A percentile compares a stretch with the other conserved stretches of the same genome.
These are phyloP conservation scores for Collybia sordida DNA, from an alignment of 768 basidiomycete genomes.

Conservation along the genomic window DNA sequence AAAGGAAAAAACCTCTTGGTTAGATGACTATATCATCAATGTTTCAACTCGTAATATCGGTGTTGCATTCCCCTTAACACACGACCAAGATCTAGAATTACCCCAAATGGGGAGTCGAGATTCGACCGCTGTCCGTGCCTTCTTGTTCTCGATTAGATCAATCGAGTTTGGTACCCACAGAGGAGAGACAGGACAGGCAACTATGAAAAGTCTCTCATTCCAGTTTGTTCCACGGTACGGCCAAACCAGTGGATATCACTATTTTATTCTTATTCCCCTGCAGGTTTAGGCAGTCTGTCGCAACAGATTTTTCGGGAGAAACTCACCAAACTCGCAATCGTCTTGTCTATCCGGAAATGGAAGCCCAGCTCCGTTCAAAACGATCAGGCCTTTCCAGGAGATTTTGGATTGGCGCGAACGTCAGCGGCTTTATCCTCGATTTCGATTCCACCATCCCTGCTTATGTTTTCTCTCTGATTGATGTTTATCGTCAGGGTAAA, in stretches of 20 bases:
- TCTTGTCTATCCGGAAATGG: constrained; percentile 80
- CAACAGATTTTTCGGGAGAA: constrained; percentile 70
- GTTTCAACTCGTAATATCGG: constrained; percentile 70
- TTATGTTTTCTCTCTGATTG: constrained; percentile 78
- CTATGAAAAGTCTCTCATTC: constrained; percentile 72
- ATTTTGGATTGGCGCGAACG: constrained; percentile 63
- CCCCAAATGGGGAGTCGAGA: constrained; percentile 40
- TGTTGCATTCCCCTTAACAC: constrained; percentile 84
- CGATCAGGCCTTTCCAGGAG: constrained; percentile 46
- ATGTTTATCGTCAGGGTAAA: constrained; percentile 82
- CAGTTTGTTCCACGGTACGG: constrained; percentile 81
- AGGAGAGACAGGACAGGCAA: constrained; percentile 77
- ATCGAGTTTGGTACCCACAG: constrained; percentile 71
- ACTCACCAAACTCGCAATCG: constrained; percentile 69
- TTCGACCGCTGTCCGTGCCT: constrained; percentile 62
- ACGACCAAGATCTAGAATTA: constrained; percentile 56
- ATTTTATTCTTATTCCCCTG: constrained; percentile 10
- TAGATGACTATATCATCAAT: constrained; percentile 53
- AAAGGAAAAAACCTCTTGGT: constrained; percentile 48
- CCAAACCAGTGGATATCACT: background rate
- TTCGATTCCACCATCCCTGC: constrained; percentile 79
- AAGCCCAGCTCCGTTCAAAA: constrained; percentile 64
- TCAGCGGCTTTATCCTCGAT: constrained; percentile 85
- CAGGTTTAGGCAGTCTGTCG: constrained; percentile 77
- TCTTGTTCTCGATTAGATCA: constrained; percentile 80